Evolutionary conservation across 331 rosid species (phyloP), one percentile per base, ranked within the genome.

Genomic region (Malus hybrid): DNA sequence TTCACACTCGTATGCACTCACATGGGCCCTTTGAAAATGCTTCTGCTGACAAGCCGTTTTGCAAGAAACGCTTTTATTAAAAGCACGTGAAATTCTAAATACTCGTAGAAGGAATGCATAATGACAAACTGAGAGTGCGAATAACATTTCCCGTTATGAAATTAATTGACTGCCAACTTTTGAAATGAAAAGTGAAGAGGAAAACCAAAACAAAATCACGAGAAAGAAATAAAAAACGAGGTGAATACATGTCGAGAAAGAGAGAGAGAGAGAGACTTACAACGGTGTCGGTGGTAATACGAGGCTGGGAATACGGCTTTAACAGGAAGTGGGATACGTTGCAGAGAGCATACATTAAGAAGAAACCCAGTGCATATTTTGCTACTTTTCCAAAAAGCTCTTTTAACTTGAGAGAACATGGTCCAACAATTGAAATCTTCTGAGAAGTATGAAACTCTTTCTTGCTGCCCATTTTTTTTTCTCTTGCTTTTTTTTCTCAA

Each of bases 281-380:
- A 55, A 94, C 11, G 44, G 88, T 85, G 81, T 91, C 97, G 1
- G 96, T 76, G 60, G 93, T 76, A 57, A 90, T 86, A 10, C 92
- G 91, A 29, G 96, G 97, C 42, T 91, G 97, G 24, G 88, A 76
- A 77, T 78, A 81, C 3, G 93, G 95, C 86, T 28, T 87, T 67
- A 93, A 69, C 4, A 85, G 31, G 80, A n/a, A 90, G 80, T 93
- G 98, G 12, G 83, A 13, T 29, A 78, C 85, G 52, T 91, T 90
- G 87, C 97, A 91, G 6, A 88, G 62, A 71, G 85, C 59, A 71
- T 88, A 91, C 92, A 93, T 85, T 0, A 73, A 77, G 86, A 91
- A 82, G 82, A 90, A 91, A 70, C 90, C 81, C 8, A 77, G 34
- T 2, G 90, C 83, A 28, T 86, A 81, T 18, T 20, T 69, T 0